These are phyloP conservation scores for Phytophthora melonis DNA, from an alignment of 352 stramenopile genomes.

Conservation along the genomic window DNA sequence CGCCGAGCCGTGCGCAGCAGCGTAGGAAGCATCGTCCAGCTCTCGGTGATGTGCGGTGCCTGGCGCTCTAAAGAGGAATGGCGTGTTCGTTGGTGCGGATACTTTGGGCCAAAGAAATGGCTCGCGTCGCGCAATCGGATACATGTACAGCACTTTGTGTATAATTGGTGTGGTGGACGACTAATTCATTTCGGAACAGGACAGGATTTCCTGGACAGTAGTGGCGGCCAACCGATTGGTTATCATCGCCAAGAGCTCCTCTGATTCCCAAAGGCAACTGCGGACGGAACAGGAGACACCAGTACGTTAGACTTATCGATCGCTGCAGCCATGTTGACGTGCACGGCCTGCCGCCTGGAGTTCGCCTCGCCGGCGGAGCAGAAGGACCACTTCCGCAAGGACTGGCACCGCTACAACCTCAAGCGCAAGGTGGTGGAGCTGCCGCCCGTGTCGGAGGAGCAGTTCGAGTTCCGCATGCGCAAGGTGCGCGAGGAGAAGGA, in stretches of 20 bases:
- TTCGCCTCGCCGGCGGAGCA: constrained; percentile 72
- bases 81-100: constrained; percentile 16
- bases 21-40: constrained; percentile 26
- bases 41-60: constrained; percentile 2
- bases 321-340: constrained; percentile 71
- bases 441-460: constrained; percentile 89
- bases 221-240: constrained; percentile 28
- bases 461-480: constrained; percentile 86
- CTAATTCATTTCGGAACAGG: too few relatives aligned
- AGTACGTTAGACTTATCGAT: not conserved
- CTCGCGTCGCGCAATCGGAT: constrained; percentile 31
- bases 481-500: constrained; percentile 75
- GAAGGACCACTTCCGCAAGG: constrained; percentile 94
- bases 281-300: not conserved
- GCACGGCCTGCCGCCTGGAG: constrained; percentile 79
- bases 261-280: constrained; percentile 10
- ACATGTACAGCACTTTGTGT: not conserved
- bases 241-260: constrained; percentile 18
- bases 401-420: constrained; percentile 98
- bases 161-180: not conserved
- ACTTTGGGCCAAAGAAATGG: constrained; percentile 27
- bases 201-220: not conserved
- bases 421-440: constrained; percentile 97
- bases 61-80: constrained; percentile 22
- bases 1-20: constrained; percentile 27